phyloP scores from a whole-genome alignment of 1,284 basidiomycete species.

The Wallemia ichthyophaga region DNA sequence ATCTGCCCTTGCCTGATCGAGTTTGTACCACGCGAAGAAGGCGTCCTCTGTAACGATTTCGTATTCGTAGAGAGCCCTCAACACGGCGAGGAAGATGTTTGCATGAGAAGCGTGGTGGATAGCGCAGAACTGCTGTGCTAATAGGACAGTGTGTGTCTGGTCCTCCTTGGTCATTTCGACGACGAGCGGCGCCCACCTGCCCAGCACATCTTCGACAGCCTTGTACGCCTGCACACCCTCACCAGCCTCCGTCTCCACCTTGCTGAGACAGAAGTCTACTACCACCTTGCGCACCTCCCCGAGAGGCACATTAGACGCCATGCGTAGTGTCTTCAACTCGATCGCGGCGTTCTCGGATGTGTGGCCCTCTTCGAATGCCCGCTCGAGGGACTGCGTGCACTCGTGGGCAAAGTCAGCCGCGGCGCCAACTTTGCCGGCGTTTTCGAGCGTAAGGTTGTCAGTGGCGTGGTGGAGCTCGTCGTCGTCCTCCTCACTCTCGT shows the following conservation, averaged over 20 bases:
- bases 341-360: slow-evolving; percentile 70
- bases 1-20: slow-evolving; percentile 12
- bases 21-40: slow-evolving; percentile 16
- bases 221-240: slow-evolving; percentile 23
- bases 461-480: slow-evolving; percentile 3
- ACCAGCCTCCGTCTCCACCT: slow-evolving; percentile 27
- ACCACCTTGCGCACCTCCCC: slow-evolving; percentile 46
- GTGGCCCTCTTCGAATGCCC: slow-evolving; percentile 68
- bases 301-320: slow-evolving; percentile 68
- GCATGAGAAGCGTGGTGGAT: background rate
- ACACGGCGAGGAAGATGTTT: slow-evolving; percentile 9
- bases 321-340: slow-evolving; percentile 71
- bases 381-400: slow-evolving; percentile 46
- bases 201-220: slow-evolving; percentile 28
- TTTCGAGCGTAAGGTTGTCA: slow-evolving; percentile 1
- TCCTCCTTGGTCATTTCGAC: slow-evolving; percentile 42
- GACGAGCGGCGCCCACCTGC: slow-evolving; percentile 39
- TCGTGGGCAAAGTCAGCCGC: slow-evolving; percentile 39
- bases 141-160: slow-evolving; percentile 34
- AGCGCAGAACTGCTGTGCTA: slow-evolving; percentile 28
- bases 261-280: slow-evolving; percentile 35
- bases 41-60: slow-evolving; percentile 16
- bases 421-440: slow-evolving; percentile 3
- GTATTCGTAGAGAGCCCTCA: slow-evolving; percentile 16
- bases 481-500: slow-evolving; percentile 1